Conservation (phyloP, 2,329 filamentous ascomycete genomes). For the Xylaria sp. region DNA sequence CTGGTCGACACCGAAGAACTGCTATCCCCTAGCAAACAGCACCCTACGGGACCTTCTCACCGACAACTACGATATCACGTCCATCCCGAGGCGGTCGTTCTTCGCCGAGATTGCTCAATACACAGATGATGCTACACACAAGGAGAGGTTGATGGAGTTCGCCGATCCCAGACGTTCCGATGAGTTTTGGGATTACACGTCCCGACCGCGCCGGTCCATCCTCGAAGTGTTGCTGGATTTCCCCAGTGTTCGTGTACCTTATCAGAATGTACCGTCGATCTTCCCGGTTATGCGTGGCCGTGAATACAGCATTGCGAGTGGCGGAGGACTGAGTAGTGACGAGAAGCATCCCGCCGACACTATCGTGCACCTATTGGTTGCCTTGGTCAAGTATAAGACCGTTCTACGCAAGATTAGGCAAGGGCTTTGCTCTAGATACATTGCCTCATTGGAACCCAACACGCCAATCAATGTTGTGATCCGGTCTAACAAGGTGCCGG, state of each 20-base stretch:
- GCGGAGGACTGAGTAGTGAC: conserved; percentile 42
- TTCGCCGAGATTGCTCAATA: conserved; percentile 74
- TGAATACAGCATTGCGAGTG: conserved; percentile 88
- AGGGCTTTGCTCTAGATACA: conserved; percentile 85
- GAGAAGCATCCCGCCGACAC: conserved; percentile 30
- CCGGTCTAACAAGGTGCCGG: conserved; percentile 38
- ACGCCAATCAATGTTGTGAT: conserved; percentile 57
- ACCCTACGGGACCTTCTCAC: conserved; percentile 73
- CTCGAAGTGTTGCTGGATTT: conserved; percentile 92
- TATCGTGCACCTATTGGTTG: conserved; percentile 68
- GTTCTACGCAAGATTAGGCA: conserved; percentile 77
- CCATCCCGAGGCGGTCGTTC: conserved; percentile 83
- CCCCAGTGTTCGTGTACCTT: conserved; percentile 73
- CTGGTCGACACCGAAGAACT: conserved; percentile 24
- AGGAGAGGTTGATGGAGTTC: conserved; percentile 78
- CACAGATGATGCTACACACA: conserved; percentile 65
- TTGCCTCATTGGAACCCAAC: conserved; percentile 57
- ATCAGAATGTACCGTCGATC: conserved; percentile 62
- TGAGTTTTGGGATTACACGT: conserved; percentile 94
- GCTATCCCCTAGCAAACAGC: conserved; percentile 36
- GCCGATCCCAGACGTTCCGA: conserved; percentile 73
- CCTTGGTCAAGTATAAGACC: conserved; percentile 87
- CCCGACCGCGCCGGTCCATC: conserved; percentile 81
- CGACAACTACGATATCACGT: conserved; percentile 81
- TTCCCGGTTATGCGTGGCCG: conserved; percentile 82